These are phyloP conservation scores for Pascua sp. DNA, from an alignment of 1,284 basidiomycete species.

Conservation along the genomic window DNA sequence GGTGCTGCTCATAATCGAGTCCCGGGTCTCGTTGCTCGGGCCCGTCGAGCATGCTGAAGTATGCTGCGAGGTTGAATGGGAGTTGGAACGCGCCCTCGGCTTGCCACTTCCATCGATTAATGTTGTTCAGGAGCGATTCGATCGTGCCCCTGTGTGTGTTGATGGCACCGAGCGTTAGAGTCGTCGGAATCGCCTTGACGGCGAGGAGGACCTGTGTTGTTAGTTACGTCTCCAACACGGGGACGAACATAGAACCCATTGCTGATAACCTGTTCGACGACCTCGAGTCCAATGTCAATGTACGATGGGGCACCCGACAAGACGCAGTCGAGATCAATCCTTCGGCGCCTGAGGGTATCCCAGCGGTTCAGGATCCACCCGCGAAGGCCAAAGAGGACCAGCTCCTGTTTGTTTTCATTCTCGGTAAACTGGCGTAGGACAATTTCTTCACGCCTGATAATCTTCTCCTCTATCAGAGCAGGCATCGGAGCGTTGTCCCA, in stretches of 20 bases:
- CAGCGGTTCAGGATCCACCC: slow-evolving; percentile 75
- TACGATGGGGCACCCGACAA: background rate
- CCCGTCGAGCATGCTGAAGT: slow-evolving; percentile 66
- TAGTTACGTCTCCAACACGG: background rate
- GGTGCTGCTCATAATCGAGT: slow-evolving; percentile 28
- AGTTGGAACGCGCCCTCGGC: slow-evolving; percentile 65
- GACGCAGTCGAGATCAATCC: slow-evolving; percentile 14
- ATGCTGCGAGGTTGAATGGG: slow-evolving; percentile 76
- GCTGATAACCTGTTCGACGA: background rate
- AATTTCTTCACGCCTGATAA: slow-evolving; percentile 25
- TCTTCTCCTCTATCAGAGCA: background rate
- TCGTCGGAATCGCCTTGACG: slow-evolving; percentile 61
- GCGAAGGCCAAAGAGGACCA: slow-evolving; percentile 71
- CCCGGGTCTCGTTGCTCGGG: slow-evolving; percentile 49
- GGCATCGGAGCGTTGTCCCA: background rate
- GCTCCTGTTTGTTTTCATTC: slow-evolving; percentile 66
- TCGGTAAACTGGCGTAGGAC: slow-evolving; percentile 62
- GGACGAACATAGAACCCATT: slow-evolving; percentile 5
- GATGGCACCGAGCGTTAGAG: slow-evolving; percentile 65
- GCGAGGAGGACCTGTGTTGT: slow-evolving; percentile 63
- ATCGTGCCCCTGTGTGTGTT: slow-evolving; percentile 70
- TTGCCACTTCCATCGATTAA: background rate
- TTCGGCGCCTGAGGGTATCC: slow-evolving; percentile 45
- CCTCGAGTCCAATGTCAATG: background rate
- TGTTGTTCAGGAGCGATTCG: background rate